Percentiles rank a stretch among this genome's conserved stretches.
Evolutionary conservation across 2,329 filamentous ascomycete genomes (phyloP).

Genomic region (Lecanoromycetidae sp.): DNA sequence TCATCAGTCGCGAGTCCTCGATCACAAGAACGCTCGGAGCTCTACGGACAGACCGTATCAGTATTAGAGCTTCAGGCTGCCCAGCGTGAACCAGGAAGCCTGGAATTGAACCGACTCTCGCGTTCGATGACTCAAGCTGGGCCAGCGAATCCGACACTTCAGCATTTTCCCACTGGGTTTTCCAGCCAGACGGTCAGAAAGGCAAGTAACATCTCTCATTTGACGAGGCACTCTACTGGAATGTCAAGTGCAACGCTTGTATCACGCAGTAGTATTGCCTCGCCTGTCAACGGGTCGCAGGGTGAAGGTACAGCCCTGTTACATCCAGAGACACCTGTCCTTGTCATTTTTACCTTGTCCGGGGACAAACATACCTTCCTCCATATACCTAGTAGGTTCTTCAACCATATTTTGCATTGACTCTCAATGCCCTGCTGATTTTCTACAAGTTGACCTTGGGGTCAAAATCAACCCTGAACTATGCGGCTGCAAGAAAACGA

Average conservation of each 20-base stretch:
- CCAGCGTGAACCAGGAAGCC: no score
- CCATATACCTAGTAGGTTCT: slow-evolving; percentile 10
- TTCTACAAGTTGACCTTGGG: background rate
- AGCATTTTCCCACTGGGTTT: no score
- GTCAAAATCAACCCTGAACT: slow-evolving; percentile 5
- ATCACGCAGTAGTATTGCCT: slow-evolving; percentile 6
- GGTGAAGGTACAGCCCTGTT: slow-evolving; percentile 9
- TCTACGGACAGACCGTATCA: no score
- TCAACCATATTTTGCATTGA: background rate
- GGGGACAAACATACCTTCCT: slow-evolving; percentile 12
- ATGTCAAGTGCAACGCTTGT: slow-evolving; percentile 4
- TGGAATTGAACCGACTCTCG: no score
- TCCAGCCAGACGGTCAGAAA: no score
- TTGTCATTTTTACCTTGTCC: slow-evolving; percentile 14
- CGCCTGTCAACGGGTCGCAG: slow-evolving; percentile 7
- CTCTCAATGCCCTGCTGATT: background rate
- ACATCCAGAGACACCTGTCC: slow-evolving; percentile 8
- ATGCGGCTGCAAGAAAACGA: slow-evolving; percentile 10
- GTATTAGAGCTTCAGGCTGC: no score
- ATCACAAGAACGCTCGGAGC: no score
- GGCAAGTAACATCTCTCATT: background rate
- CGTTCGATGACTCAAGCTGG: no score
- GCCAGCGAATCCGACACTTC: no score
- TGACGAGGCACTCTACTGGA: background rate
- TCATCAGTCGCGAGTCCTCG: background rate